Conservation (phyloP, 495 filamentous ascomycete species). For the Xylaria telfairii region DNA sequence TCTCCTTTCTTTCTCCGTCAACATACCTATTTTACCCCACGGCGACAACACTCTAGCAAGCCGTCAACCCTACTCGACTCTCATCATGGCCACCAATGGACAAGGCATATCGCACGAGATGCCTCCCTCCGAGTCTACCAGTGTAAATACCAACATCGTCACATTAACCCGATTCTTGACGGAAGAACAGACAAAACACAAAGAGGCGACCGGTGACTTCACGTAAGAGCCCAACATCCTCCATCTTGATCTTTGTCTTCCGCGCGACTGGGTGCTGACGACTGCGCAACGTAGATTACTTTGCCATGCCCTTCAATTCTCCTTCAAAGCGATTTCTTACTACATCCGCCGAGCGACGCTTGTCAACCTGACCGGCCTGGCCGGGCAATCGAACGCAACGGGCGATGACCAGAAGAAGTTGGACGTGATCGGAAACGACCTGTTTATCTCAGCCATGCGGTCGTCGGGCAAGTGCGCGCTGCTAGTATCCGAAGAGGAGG, state of each 20-base stretch:
- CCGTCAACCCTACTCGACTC: slow-evolving; percentile 16
- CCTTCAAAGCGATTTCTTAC: slow-evolving; percentile 99
- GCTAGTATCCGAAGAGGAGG: slow-evolving; percentile 95
- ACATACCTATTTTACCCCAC: not conserved
- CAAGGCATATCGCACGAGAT: slow-evolving; percentile 29
- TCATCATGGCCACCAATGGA: slow-evolving; percentile 44
- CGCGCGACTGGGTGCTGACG: slow-evolving; percentile 8
- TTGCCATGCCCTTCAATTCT: slow-evolving; percentile 97
- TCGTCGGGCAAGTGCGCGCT: slow-evolving; percentile 88
- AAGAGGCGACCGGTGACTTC: slow-evolving; percentile 96
- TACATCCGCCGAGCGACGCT: slow-evolving; percentile 98
- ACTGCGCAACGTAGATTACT: slow-evolving; percentile 66
- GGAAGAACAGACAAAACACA: slow-evolving; percentile 91
- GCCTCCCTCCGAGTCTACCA: slow-evolving; percentile 62
- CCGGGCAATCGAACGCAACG: slow-evolving; percentile 91
- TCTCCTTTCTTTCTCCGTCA: not conserved
- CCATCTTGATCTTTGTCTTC: not conserved
- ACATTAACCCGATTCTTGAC: slow-evolving; percentile 95
- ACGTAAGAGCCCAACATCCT: slow-evolving; percentile 66
- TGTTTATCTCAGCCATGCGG: slow-evolving; percentile 93
- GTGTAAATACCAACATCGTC: slow-evolving; percentile 93
- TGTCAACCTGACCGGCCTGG: slow-evolving; percentile 93
- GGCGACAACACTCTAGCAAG: slow-evolving; percentile 1
- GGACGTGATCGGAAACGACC: slow-evolving; percentile 97
- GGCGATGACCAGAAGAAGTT: slow-evolving; percentile 99